These are phyloP conservation scores for Yamagishiella unicocca DNA, from an alignment of 139 green algal species.

Conservation along the genomic window DNA sequence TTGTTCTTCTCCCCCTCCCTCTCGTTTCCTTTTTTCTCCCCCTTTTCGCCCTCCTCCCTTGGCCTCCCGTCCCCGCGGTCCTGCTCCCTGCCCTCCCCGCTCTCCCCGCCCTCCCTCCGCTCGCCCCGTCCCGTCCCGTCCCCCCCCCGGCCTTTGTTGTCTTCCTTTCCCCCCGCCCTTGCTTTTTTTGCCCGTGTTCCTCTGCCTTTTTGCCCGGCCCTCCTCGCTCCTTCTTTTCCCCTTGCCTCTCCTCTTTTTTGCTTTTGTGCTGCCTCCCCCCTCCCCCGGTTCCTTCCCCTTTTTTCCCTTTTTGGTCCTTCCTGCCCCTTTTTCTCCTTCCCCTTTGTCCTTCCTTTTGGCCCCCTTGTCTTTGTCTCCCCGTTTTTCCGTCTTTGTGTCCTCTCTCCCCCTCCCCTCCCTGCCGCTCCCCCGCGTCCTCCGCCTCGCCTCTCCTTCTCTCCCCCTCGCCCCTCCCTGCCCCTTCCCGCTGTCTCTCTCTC, in stretches of 20 bases:
- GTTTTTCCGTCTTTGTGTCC: conserved; percentile 18
- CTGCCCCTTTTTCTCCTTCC: conserved; percentile 20
- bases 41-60: not conserved
- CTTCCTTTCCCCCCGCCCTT: not conserved
- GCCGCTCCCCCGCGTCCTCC: not conserved
- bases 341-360: conserved; percentile 7
- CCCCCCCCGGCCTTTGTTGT: not conserved
- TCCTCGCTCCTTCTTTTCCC: not conserved
- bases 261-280: conserved; percentile 15
- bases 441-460: not conserved
- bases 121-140: not conserved
- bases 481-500: not conserved
- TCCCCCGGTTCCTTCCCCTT: not conserved
- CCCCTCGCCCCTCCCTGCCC: not conserved
- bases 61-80: not conserved
- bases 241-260: not conserved
- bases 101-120: not conserved
- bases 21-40: not conserved
- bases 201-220: not conserved
- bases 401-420: not conserved
- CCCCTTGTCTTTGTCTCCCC: conserved; percentile 15
- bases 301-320: conserved; percentile 13
- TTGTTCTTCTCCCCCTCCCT: not conserved
- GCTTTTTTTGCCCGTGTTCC: not conserved
- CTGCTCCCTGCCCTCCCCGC: not conserved